Evolutionary conservation across 1,284 basidiomycete genomes (phyloP), one percentile per base, ranked within the genome.

Genomic region (Cryptococcus jaspeensis): DNA sequence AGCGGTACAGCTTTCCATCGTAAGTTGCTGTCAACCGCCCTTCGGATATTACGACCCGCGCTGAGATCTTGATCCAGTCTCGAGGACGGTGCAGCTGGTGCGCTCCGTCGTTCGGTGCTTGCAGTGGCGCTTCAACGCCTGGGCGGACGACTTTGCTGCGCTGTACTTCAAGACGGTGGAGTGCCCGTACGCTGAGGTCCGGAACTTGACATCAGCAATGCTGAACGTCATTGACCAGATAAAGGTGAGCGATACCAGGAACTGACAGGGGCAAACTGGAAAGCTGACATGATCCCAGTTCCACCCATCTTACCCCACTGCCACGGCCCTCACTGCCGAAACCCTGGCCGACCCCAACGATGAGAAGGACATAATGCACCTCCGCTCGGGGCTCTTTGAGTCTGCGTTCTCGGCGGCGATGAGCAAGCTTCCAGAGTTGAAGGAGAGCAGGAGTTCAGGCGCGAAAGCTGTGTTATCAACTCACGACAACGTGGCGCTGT

Each of bases 401-500:
- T 76, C 80, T 36, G 84, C 81, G 56, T 78, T 92, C 42, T 67
- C 81, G 23, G 72, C 79, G 20, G 83, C 89, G 55, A 74, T 86
- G 43, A 74, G 70, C 20, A 79, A 84, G 41, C 78, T 94, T 50
- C 83, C 85, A 0, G 75, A 80, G 58, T 88, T 85, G 85, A 86
- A 85, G 72, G 81, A 84, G 66, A 81, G 88, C 72, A 83, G 92
- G 59, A 82, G 91, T n/a, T 85, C 90, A 28, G 90, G 90, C 47
- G 90, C 91, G 0, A 83, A 89, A 65, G 89, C 89, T 86, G 72
- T 90, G 83, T 40, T 85, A 68, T 92, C 89, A 4, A 85, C 85
- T 80, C 95, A 95, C 73, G 92, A 96, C 78, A 92, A 89, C 79
- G 85, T 90, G 55, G 87, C 89, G 1, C 60, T 69, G n/a, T 76